Conservation (phyloP, 2,329 filamentous ascomycete genomes). For the Gaeumannomyces sp. region DNA sequence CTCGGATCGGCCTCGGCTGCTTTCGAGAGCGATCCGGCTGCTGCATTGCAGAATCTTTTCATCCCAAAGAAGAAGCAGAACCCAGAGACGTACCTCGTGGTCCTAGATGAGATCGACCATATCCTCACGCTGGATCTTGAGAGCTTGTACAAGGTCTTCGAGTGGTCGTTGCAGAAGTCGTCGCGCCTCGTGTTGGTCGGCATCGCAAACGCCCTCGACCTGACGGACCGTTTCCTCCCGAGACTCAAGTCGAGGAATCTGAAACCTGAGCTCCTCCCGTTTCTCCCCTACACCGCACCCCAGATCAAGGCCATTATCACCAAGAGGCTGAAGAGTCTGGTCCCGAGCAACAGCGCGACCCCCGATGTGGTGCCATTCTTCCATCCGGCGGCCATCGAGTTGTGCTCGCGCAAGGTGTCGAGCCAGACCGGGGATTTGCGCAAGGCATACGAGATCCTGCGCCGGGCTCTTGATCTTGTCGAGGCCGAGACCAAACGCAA, state of each 20-base stretch:
- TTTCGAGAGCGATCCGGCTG: conserved; percentile 60
- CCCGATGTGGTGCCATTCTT: conserved; percentile 73
- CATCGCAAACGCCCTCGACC: conserved; percentile 91
- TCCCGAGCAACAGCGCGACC: conserved; percentile 48
- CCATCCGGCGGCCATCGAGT: conserved; percentile 86
- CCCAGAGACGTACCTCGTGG: conserved; percentile 67
- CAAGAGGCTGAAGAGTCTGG: conserved; percentile 69
- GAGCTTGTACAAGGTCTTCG: conserved; percentile 88
- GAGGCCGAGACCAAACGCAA: conserved; percentile 77
- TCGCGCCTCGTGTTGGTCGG: conserved; percentile 81
- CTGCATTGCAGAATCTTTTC: conserved; percentile 65
- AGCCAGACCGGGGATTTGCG: conserved; percentile 90
- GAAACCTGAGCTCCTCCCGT: conserved; percentile 82
- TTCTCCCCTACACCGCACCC: conserved; percentile 81
- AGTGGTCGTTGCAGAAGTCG: conserved; percentile 81
- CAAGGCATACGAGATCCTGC: conserved; percentile 92
- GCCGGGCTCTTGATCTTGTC: conserved; percentile 80
- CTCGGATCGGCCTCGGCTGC: conserved; percentile 49
- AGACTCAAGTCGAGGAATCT: conserved; percentile 88
- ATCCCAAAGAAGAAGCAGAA: conserved; percentile 53
- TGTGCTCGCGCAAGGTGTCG: conserved; percentile 91
- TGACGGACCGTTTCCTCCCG: conserved; percentile 91
- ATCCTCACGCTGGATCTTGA: conserved; percentile 84
- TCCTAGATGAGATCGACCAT: conserved; percentile 92
- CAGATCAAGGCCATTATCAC: conserved; percentile 88